Evolutionary conservation across 495 filamentous ascomycete genomes (phyloP), one percentile per base, ranked within the genome.

Genomic region (Daldinia caldariorum): DNA sequence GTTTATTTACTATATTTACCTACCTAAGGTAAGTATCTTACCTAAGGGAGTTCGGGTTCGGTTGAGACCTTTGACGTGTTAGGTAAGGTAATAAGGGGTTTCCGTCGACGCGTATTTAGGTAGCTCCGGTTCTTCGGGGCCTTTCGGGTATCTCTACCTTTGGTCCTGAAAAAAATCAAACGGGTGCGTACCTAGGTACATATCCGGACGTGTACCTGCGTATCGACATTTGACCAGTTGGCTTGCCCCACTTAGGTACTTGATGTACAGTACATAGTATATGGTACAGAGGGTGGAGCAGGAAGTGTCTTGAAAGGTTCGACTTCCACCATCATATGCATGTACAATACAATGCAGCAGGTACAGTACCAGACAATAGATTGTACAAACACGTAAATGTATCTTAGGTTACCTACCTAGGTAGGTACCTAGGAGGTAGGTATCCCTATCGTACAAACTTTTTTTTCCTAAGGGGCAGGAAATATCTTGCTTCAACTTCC

Each of bases 381-480:
- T 26, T 38, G 34, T 47, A 47, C 43, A 47, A 22, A 16, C 43
- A 47, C 20, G 37, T 53, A 53, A 22, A 53, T 53, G 49, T 53
- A 70, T 70, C 68, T n/a, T n/a, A n/a, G n/a, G n/a, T n/a, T n/a
- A n/a, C n/a, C n/a, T n/a, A n/a, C n/a, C n/a, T n/a, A n/a, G n/a
- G n/a, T n/a, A n/a, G n/a, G n/a, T n/a, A n/a, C n/a, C n/a, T n/a
- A n/a, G n/a, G n/a, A n/a, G n/a, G n/a, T 53, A 71, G 26, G 26
- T 26, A 26, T 26, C 26, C 26, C 26, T 26, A 26, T 71, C 68
- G 54, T 71, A 66, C 68, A 58, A 71, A 71, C 53, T 63, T 66
- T 59, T 63, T 53, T 4, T 47, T 20, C 0, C 39, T 59, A 12
- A 66, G 38, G 59, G 59, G 20, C 16, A 31, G 20, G 54, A 51